Conservation (phyloP, 23 red algal genomes). For the Gracilariopsis chorda region DNA sequence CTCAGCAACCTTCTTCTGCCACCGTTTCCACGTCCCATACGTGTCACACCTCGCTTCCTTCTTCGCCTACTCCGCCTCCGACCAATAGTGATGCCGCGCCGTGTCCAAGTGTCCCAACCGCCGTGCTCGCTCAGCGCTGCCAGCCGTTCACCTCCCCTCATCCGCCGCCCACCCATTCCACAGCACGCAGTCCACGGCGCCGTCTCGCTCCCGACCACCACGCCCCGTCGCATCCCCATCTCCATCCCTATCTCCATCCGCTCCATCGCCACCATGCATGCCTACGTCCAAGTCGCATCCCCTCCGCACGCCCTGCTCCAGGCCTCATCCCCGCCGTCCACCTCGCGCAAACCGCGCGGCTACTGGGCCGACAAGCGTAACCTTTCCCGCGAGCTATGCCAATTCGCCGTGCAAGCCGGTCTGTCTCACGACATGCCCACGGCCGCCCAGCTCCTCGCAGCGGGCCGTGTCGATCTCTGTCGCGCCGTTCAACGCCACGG, state of each 20-base stretch:
- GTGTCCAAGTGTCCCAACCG: no score
- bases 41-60: no score
- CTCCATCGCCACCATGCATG: background rate
- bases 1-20: no score
- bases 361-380: conserved; percentile 2
- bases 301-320: background rate
- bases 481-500: conserved; percentile 63
- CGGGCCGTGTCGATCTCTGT: conserved; percentile 30
- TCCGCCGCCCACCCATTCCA: no score
- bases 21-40: no score
- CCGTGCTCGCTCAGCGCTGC: background rate
- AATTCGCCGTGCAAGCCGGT: background rate
- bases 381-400: background rate
- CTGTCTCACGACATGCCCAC: conserved; percentile 46
- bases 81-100: no score
- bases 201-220: background rate
- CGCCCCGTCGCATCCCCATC: background rate
- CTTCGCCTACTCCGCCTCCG: no score
- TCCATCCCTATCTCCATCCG: background rate
- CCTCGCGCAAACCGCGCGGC: background rate
- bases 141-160: background rate
- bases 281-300: background rate
- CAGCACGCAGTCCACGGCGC: no score
- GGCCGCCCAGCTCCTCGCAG: conserved; percentile 34
- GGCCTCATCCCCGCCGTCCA: background rate